These are phyloP conservation scores for Didymella glomerata DNA, from an alignment of 2,329 filamentous ascomycete genomes.

Conservation along the genomic window DNA sequence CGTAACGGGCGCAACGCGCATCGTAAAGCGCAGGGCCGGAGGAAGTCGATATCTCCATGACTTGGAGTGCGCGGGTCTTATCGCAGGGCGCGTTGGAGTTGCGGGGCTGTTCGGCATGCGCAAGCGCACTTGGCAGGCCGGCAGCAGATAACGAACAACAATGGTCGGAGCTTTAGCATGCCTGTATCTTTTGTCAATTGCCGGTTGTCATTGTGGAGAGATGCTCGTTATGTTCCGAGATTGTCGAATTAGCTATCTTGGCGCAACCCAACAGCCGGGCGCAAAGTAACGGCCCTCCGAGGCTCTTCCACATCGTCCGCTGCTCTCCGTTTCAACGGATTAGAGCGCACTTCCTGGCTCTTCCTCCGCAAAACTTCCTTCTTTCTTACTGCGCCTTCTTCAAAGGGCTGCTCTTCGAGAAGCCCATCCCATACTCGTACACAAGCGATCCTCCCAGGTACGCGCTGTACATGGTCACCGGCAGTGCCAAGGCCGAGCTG, in stretches of 20 bases:
- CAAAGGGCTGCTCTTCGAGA: constrained; percentile 37
- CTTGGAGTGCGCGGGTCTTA: constrained; percentile 15
- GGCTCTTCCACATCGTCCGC: neutral
- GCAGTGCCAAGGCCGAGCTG: constrained; percentile 47
- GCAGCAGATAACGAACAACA: neutral
- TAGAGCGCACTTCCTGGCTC: neutral
- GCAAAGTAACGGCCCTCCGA: neutral
- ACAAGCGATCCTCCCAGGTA: constrained; percentile 56
- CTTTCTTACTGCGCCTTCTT: constrained; percentile 23
- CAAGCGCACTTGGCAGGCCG: constrained; percentile 11
- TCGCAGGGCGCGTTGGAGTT: constrained; percentile 14
- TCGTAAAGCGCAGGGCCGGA: constrained; percentile 8
- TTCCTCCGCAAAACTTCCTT: neutral
- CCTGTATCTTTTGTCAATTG: constrained; percentile 5
- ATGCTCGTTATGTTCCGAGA: neutral
- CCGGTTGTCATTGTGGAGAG: constrained; percentile 6
- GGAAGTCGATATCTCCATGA: constrained; percentile 10
- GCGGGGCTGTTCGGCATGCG: constrained; percentile 10
- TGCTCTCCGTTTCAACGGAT: neutral
- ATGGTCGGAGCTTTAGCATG: neutral
- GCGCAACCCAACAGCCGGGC: neutral
- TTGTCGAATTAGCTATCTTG: constrained; percentile 5
- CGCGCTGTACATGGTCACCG: constrained; percentile 51
- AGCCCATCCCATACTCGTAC: constrained; percentile 58
- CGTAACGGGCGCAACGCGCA: constrained; percentile 20